Evolutionary conservation across 176 grass and related monocot species (phyloP).

Genomic region (Cocos nucifera): DNA sequence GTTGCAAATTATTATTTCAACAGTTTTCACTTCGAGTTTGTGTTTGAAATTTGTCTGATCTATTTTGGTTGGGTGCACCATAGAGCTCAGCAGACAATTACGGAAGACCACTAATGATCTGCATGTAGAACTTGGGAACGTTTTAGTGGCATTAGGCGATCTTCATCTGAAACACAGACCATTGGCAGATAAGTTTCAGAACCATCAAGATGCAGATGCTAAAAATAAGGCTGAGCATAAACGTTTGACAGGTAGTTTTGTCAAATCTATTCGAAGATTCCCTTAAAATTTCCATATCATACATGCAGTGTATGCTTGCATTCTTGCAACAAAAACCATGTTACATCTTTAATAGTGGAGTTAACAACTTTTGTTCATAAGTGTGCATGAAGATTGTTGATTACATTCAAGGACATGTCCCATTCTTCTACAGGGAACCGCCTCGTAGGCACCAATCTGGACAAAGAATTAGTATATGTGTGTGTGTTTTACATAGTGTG

Average conservation of each 20-base stretch:
- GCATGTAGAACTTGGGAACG: conserved; percentile 37
- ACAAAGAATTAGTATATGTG: too few species aligned
- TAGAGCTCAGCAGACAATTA: conserved; percentile 37
- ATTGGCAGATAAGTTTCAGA: conserved; percentile 39
- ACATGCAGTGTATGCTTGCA: too few species aligned
- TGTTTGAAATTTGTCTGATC: conserved; percentile 9
- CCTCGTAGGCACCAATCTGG: too few species aligned
- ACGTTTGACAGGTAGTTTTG: conserved; percentile 60
- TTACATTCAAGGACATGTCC: too few species aligned
- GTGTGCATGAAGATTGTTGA: too few species aligned
- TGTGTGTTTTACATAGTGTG: too few species aligned
- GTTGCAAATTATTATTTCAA: conserved; percentile 3
- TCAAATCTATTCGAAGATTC: conserved; percentile 13
- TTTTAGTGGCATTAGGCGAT: conserved; percentile 36
- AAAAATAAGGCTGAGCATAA: conserved; percentile 59
- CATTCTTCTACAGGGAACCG: too few species aligned
- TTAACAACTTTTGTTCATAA: too few species aligned
- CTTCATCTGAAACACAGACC: conserved; percentile 71
- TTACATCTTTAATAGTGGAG: too few species aligned
- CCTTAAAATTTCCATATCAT: neutral
- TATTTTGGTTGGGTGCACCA: conserved; percentile 19
- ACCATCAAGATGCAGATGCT: conserved; percentile 39
- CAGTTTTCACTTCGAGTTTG: neutral
- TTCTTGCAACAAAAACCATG: too few species aligned
- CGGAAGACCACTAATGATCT: conserved; percentile 24